Base-by-base conservation (phyloP, 2,329 filamentous ascomycete species). In the Stagonosporopsis chrysanthemi region DNA sequence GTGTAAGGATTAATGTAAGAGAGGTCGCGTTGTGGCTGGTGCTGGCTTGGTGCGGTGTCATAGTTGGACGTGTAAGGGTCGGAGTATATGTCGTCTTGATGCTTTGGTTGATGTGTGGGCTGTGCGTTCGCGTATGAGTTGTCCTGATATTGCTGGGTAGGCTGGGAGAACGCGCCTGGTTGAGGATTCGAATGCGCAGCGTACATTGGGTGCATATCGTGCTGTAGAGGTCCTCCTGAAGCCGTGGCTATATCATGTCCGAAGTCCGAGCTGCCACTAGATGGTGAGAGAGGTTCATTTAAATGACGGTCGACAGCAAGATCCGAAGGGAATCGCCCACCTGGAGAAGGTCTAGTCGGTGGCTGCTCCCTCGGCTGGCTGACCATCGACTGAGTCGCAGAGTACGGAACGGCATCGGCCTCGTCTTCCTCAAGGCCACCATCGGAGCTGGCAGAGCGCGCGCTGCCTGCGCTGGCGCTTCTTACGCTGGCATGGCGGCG, bases 291-390 rank as follows among this genome's bases (percentile, higher is more conserved):
- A 74, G 90, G 86, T 74, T 86, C 88, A 79, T 92, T 89, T 87
- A 92, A 88, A 83, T 90, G 88, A 81, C 91, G 88, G 77, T 92
- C 90, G 76, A 96, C 85, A 81, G 92, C 88, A 70, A 98, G 82
- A 82, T 97, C 93, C 80, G 91, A 96, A 80, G 94, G 94, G 82
- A 99, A 99, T 78, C 93, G 88, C 83, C 94, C 94, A 88, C 93
- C 94, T 88, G 92, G 88, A 84, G 91, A 87, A 75, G 91, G 90
- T 77, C 92, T 88, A 77, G 85, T 84, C 69, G 85, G 81, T 67
- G 75, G 72, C 61, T 74, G 69, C 67, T 77, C 75, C 60, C 62
- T 72, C 56, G 70, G 59, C 64, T 70, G 72, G 62, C 66, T 72
- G 41, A 69, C 70, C 67, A 79, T 63, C 33, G 79, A 78, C 40